Evolutionary conservation across 2,329 filamentous ascomycete genomes (phyloP), one percentile per base, ranked within the genome.

Genomic region (Aurifilum marmelostoma): DNA sequence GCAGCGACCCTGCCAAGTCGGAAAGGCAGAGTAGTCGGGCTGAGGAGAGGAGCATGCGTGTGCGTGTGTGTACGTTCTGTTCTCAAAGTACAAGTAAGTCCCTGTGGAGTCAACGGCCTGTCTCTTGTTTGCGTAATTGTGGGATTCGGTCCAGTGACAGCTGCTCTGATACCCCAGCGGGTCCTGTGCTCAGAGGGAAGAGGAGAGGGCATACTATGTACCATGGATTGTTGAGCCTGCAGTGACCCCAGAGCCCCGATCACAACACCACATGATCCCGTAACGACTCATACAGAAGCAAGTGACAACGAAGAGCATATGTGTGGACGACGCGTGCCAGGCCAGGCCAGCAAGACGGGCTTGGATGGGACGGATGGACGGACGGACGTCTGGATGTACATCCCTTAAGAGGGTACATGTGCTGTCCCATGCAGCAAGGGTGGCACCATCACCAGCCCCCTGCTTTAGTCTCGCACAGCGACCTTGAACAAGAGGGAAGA

Each of bases 351-450:
- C 18, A 18, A 18, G 16, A 16, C 14, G 14, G 39, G 41, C 18
- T 47, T 8, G 41, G 41, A 47, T 47, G 41, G 41, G 21, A 47
- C 16, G 18, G 21, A 47, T 47, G 41, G 41, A 47, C 43, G 43
- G 21, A 47, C 43, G 43, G 43, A 47, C n/a, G 52, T 9, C 12
- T 56, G 65, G 37, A 63, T 50, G 67, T 69, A 69, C 64, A 60
- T 69, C 64, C 37, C 67, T 65, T 63, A 58, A 52, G 60, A 43
- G 60, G 64, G 39, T 69, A 69, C 67, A 63, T 67, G 3, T 27
- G 56, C 41, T 52, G 56, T 9, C 29, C 56, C 32, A 59, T 59
- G 32, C 56, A 59, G 29, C 64, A 9, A 6, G 18, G 43, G 27
- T 62, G 62, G 59, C 59, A 61, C 62, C 60, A 27, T 24, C 24